Conservation (phyloP, 1,139 yeast genomes). For the Geotrichum aggregatum region DNA sequence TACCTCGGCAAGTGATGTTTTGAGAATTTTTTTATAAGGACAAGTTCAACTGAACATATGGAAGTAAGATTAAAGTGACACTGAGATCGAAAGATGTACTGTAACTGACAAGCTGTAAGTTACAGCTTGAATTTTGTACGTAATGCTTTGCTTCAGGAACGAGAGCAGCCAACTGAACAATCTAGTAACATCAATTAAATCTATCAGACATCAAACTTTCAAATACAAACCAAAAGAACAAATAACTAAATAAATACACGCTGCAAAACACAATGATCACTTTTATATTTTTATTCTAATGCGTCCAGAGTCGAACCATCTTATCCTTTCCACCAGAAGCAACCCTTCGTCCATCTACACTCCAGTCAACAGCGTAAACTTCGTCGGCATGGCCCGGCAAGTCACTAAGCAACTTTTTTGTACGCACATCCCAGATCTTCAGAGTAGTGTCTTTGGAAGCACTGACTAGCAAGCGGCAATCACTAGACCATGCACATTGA, state of each 20-base stretch:
- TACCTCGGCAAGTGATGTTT: too few relatives aligned
- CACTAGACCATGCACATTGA: conserved; percentile 98
- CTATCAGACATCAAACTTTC: neutral
- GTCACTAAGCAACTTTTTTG: conserved; percentile 78
- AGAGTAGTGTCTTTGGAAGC: conserved; percentile 95
- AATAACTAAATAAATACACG: conserved; percentile 1
- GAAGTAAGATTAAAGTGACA: too few relatives aligned
- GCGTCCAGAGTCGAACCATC: conserved; percentile 89
- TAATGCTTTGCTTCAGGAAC: too few relatives aligned
- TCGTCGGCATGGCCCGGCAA: conserved; percentile 95
- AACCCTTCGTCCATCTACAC: conserved; percentile 86
- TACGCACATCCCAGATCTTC: conserved; percentile 93
- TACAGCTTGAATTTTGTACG: too few relatives aligned
- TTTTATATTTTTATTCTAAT: conserved; percentile 38
- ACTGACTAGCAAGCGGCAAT: conserved; percentile 82
- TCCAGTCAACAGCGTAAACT: conserved; percentile 97
- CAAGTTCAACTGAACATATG: too few relatives aligned
- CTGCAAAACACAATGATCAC: conserved; percentile 31
- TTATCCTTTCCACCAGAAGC: conserved; percentile 97
- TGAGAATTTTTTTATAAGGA: too few relatives aligned
- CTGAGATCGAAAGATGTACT: too few relatives aligned
- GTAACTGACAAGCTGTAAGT: too few relatives aligned
- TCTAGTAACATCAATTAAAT: too few relatives aligned
- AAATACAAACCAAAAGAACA: neutral
- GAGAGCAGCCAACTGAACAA: too few relatives aligned